Conservation (phyloP, 805 yeast genomes). For the Lipomyces anomalus region DNA sequence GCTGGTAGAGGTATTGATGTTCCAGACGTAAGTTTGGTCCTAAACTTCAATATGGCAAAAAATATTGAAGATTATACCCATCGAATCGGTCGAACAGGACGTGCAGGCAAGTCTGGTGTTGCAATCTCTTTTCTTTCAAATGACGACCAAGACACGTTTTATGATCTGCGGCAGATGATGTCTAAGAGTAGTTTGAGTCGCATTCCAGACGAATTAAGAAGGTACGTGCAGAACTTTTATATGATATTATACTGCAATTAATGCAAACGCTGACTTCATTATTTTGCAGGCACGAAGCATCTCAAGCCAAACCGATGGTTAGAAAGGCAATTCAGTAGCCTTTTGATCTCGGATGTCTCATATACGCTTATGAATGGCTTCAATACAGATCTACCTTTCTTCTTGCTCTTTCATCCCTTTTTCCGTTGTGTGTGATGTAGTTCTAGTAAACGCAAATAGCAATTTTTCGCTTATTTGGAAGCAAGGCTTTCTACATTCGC, state of each 20-base stretch:
- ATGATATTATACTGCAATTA: background rate
- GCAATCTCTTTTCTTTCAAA: constrained; percentile 67
- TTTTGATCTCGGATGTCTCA: background rate
- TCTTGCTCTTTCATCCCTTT: background rate
- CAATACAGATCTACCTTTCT: constrained; percentile 2
- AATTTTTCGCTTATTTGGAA: background rate
- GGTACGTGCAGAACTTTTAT: constrained; percentile 7
- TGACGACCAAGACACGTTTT: constrained; percentile 47
- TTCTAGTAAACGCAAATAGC: background rate
- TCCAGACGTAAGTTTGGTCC: constrained; percentile 75
- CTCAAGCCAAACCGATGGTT: constrained; percentile 7
- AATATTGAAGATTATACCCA: constrained; percentile 81
- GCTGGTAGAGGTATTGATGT: constrained; percentile 96
- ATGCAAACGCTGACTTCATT: background rate
- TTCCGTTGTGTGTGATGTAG: background rate
- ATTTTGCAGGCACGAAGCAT: constrained; percentile 11
- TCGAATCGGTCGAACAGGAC: constrained; percentile 93
- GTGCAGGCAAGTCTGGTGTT: constrained; percentile 80
- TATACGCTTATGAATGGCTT: constrained; percentile 4
- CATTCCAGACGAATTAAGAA: constrained; percentile 39
- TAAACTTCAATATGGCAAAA: constrained; percentile 79
- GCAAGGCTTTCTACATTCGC: constrained; percentile 23
- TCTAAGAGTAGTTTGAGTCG: constrained; percentile 37
- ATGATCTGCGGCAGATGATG: constrained; percentile 48
- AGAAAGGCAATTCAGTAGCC: constrained; percentile 6